Conservation (phyloP, 768 basidiomycete species). For the Russula earlei region DNA sequence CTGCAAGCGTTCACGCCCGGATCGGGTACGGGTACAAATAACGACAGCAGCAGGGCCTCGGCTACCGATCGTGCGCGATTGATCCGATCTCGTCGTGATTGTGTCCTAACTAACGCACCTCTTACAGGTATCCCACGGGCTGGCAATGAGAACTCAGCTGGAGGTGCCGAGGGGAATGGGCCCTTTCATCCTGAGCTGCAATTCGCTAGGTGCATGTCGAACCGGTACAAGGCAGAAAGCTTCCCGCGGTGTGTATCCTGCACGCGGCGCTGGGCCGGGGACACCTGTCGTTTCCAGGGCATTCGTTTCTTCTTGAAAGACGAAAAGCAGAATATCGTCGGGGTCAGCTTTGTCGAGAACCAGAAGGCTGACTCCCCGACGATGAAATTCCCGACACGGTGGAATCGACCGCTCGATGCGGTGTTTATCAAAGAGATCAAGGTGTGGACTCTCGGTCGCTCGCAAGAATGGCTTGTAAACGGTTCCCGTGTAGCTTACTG, state of each 20-base stretch:
- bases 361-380: conserved; percentile 46
- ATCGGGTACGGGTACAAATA: not conserved
- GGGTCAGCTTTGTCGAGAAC: conserved; percentile 61
- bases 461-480: not conserved
- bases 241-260: conserved; percentile 80
- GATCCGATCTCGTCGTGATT: not conserved
- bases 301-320: conserved; percentile 72
- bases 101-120: not conserved
- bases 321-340: conserved; percentile 44
- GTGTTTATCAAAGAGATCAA: conserved; percentile 50
- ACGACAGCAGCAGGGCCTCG: not conserved
- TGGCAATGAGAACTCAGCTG: conserved; percentile 26
- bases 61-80: conserved; percentile 13
- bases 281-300: conserved; percentile 81
- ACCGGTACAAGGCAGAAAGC: conserved; percentile 57
- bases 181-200: conserved; percentile 58
- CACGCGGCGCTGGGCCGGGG: conserved; percentile 79
- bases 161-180: conserved; percentile 23
- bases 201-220: conserved; percentile 78
- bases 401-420: conserved; percentile 51
- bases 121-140: conserved; percentile 24
- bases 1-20: conserved; percentile 21
- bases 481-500: conserved; percentile 40
- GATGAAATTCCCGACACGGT: conserved; percentile 55
- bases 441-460: conserved; percentile 30